Base-by-base conservation (phyloP, 257 asterid species). In the Marsdenia floribunda region DNA sequence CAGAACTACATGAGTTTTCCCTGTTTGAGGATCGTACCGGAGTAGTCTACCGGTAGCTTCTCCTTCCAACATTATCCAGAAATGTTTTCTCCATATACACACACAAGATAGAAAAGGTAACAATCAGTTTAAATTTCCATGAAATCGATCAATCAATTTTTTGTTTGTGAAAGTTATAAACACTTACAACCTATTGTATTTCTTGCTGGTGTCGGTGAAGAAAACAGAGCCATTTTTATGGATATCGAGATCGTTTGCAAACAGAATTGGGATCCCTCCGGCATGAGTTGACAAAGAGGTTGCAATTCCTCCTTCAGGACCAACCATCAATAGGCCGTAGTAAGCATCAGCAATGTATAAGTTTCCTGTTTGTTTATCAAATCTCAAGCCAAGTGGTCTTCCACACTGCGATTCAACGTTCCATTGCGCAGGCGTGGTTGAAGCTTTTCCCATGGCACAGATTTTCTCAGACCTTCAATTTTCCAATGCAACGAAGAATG, bases 261-360 rank as follows among this genome's bases (percentile, higher is more conserved):
- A 91, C n/a, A 90, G 93, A 59, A 92, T 90, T 0, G 93, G 96
- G 10, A 84, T 77, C 14, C 90, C 95, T 57, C 84, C 89, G 0
- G 81, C 89, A 3, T 88, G 93, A 35, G 93, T 80, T 35, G 96
- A 87, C 79, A 91, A 65, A 42, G 93, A 87, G 6, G 85, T 90
- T 13, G 83, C 81, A 52, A 77, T 58, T 14, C 97, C 97, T 49
- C 98, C 98, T 70, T 86, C 80, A 5, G 90, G 93, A 9, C 97
- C 98, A 0, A 93, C 97, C 12, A 86, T 91, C 78, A 93, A 29
- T 12, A 93, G 88, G 24, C 98, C 98, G 78, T 82, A 75, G 79
- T 94, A 91, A 63, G 98, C 96, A 78, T 94, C 98, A 24, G 97
- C 97, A 22, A 92, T 89, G 81, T 94, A 94, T 38, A 94, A 76